Conservation (phyloP, 2,329 filamentous ascomycete species). For the Neocucurbitaria cava region DNA sequence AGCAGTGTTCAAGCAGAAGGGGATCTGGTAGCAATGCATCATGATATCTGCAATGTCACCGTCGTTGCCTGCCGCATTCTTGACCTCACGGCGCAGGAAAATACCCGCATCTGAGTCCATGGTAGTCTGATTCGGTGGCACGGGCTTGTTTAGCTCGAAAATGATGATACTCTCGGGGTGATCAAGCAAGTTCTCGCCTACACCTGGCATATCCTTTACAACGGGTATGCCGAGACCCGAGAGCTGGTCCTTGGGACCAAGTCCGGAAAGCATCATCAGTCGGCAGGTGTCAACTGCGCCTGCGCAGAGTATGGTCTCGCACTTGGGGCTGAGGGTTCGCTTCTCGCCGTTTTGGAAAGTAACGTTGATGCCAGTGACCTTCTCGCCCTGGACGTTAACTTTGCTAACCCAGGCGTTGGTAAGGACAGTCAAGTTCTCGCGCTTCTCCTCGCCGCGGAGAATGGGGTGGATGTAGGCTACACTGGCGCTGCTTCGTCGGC, state of each 20-base stretch:
- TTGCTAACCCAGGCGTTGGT: constrained; percentile 89
- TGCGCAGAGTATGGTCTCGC: constrained; percentile 80
- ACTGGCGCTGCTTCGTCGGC: constrained; percentile 81
- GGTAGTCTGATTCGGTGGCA: constrained; percentile 80
- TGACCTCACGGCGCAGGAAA: constrained; percentile 79
- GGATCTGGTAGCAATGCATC: constrained; percentile 98
- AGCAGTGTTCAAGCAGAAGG: constrained; percentile 84
- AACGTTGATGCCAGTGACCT: constrained; percentile 76
- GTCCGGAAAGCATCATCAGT: constrained; percentile 61
- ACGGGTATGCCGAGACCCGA: constrained; percentile 59
- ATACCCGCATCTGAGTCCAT: constrained; percentile 92
- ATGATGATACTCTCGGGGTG: constrained; percentile 72
- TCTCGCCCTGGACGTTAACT: constrained; percentile 73
- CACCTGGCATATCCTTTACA: constrained; percentile 65
- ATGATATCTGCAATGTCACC: constrained; percentile 83
- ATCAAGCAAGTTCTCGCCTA: constrained; percentile 70
- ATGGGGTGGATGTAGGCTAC: constrained; percentile 95
- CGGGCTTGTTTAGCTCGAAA: constrained; percentile 81
- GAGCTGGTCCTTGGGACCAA: constrained; percentile 58
- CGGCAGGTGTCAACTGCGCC: constrained; percentile 84
- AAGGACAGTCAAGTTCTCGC: constrained; percentile 83
- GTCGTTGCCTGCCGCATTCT: constrained; percentile 73
- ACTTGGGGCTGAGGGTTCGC: constrained; percentile 65
- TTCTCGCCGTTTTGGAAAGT: constrained; percentile 67
- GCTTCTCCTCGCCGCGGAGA: constrained; percentile 79